Evolutionary conservation across 495 filamentous ascomycete genomes (phyloP), one percentile per base, ranked within the genome.

Genomic region (Penicillium cataractarum): DNA sequence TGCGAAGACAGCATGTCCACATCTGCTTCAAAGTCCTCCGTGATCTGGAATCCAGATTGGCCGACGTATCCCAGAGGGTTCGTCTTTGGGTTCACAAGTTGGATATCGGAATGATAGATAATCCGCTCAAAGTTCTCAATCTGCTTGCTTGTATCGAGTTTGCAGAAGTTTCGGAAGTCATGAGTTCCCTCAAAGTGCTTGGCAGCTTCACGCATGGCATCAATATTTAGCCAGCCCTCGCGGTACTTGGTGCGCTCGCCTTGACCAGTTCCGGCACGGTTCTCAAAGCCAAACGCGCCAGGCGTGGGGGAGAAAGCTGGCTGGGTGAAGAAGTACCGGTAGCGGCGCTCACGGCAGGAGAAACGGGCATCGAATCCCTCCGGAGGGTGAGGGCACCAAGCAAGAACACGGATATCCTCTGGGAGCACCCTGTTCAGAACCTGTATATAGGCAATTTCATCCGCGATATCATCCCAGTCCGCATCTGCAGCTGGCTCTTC

Each of bases 121-220:
- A 84, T 82, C 17, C 95, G 81, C 65, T 86, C 76, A 64, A 94
- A 99, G 65, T 90, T 92, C 22, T 87, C 84, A 60, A 96, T 88
- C 66, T 96, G 90, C 78, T 97, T 97, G 65, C 79, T 84, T 0
- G 86, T 80, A 76, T 99, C 96, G 39, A 97, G 75, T 72, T 93
- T 93, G 82, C 93, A 97, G 78, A 98, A 94, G 71, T 99, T 99
- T 13, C 95, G 87, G 78, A 98, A 98, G 76, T 99, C 96, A 77
- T 97, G 92, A 26, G 85, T 68, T 10, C 95, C 96, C 65, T 91
- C 86, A 62, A 91, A 92, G 50, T 85, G 74, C 69, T 84, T 87
- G 31, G 94, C 94, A 1, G 90, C 96, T 66, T 84, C 75, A 3
- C 86, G 84, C 95, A 99, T 99, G 17, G 87, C 88, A 7, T 86